Evolutionary conservation across 441 rosid species (phyloP), one percentile per base, ranked within the genome.

Genomic region (Populus hybrid): DNA sequence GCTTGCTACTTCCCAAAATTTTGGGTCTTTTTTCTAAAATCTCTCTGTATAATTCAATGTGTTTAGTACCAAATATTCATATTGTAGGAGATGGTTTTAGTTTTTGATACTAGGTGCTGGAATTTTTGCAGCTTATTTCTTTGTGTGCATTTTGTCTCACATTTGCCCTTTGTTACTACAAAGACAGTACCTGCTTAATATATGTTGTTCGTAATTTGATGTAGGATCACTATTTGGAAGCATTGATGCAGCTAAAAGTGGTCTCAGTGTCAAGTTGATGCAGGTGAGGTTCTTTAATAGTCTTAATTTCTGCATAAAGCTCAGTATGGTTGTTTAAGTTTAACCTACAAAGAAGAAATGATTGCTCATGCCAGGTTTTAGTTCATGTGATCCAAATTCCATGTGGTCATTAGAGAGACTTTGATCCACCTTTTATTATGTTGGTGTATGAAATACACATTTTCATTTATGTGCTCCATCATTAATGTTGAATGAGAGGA

Each of bases 191-290:
- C 24, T 35, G 68, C 71, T 81, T 32, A 78, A 50, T 50, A 59
- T 50, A 1, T 72, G 75, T 75, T 73, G 73, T 53, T 77, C 53
- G 0, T 69, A 36, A 73, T 79, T 59, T 82, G 73, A 18, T 88
- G 84, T 78, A 96, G 99, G 99, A 38, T 96, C 98, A 78, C 82
- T 93, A 46, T 96, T 96, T 88, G 97, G 90, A 85, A 91, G 88
- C 82, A 75, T 75, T 53, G 96, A 88, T 81, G 90, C 83, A 77
- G 92, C 98, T 67, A 94, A 89, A 87, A 80, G 83, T 53, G 78
- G 88, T 75, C 95, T 96, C 73, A 82, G 50, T 78, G 89, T 94
- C 82, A 94, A 90, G 89, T 86, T 96, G 73, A 94, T 96, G 99
- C 97, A 94, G 95, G 99, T 96, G 63, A 79, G 63, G 40, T 77